Conservation (phyloP, 2,329 filamentous ascomycete genomes). For the Atkinsonella texensis region DNA sequence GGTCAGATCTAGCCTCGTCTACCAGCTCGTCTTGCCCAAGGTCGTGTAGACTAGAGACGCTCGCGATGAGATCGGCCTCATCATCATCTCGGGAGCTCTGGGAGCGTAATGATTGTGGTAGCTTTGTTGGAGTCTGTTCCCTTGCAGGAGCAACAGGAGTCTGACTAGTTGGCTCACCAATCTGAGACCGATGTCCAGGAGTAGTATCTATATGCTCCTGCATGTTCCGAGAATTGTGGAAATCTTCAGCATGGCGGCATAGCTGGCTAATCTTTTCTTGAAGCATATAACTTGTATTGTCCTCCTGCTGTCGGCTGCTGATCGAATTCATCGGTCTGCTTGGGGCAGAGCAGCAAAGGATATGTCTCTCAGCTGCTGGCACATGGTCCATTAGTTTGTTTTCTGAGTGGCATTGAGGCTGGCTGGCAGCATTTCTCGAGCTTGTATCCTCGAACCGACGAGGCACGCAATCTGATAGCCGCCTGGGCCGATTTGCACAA, state of each 20-base stretch:
- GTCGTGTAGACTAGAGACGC: neutral
- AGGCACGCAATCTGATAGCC: conserved; percentile 20
- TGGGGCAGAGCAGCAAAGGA: conserved; percentile 17
- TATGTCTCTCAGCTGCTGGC: conserved; percentile 14
- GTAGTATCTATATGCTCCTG: conserved; percentile 20
- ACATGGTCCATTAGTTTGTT: conserved; percentile 7
- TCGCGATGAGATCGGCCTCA: neutral
- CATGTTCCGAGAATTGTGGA: conserved; percentile 23
- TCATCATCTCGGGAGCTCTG: neutral
- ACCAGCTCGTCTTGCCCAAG: neutral
- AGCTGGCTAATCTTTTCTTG: conserved; percentile 16
- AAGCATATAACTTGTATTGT: conserved; percentile 10
- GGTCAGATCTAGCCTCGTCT: neutral
- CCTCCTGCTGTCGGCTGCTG: neutral
- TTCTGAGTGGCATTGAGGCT: conserved; percentile 15
- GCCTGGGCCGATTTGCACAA: conserved; percentile 10
- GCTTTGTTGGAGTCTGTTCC: conserved; percentile 2
- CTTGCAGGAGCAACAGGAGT: neutral
- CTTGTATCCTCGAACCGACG: conserved; percentile 9
- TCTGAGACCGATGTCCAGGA: neutral
- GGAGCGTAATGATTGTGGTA: neutral
- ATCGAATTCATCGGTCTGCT: neutral
- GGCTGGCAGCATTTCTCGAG: conserved; percentile 5
- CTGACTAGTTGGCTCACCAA: conserved; percentile 6
- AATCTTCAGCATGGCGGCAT: conserved; percentile 21